Base-by-base conservation (phyloP, 805 yeast species). In the Candida yuanshanica region DNA sequence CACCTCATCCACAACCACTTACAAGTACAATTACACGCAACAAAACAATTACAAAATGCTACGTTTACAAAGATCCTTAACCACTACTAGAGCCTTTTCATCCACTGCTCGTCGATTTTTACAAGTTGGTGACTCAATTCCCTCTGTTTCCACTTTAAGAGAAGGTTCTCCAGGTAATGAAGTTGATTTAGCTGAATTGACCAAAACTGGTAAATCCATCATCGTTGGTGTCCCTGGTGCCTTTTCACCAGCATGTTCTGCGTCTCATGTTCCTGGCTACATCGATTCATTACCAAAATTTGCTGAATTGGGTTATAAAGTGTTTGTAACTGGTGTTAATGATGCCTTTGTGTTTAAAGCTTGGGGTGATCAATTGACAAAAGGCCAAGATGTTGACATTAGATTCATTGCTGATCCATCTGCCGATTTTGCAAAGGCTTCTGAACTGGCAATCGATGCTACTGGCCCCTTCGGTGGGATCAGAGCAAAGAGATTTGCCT, bases 311-410 rank as follows among this genome's bases (percentile, higher is more conserved):
- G 95, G 95, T n/a, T 70, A 76, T 63, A 64, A 76, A 35, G 62
- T 88, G 38, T 78, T 71, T 53, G 77, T 89, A 33, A 76, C 89
- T 26, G 72, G 93, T 16, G 95, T 86, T 37, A 89, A 89, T 62
- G 96, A 89, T 59, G 75, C 93, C 3, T 89, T 89, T 61, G 96
- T 88, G 37, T 77, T 81, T 56, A 74, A 77, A 52, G 90, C 93
- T 0, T 89, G 95, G 95, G 77, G 75, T 34, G 74, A 79, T 42
- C 55, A 65, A 17, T 55, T 74, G 20, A 21, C 48, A 24, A 40
- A 44, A 39, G 41, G 35, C 13, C 20, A 41, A 4, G 35, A 16
- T 16, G 44, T 27, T 53, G 59, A 66, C 41, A 63, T 81, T 40
- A 70, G 74, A 42, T 75, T 83, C 59, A 69, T 88, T 49, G 87